These are phyloP conservation scores for Paspalum notatum DNA, from an alignment of 176 grass and related monocot genomes.

Conservation along the genomic window DNA sequence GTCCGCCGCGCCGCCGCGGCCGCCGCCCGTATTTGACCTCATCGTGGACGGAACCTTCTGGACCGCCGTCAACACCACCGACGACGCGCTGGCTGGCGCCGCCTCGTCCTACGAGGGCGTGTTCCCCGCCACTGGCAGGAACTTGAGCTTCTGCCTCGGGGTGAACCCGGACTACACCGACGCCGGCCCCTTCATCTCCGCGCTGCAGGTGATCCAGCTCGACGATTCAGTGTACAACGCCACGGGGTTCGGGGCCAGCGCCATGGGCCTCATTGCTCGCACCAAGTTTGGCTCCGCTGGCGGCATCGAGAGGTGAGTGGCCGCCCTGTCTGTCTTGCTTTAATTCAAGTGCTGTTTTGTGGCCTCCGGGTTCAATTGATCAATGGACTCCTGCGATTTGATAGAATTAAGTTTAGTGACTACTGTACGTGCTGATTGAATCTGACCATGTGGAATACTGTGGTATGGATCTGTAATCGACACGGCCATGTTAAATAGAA, in stretches of 20 bases:
- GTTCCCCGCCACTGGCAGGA: constrained; percentile 63
- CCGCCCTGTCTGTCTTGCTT: background rate
- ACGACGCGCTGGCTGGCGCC: constrained; percentile 56
- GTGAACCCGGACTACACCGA: constrained; percentile 68
- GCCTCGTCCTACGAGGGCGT: constrained; percentile 90
- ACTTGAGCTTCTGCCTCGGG: constrained; percentile 69
- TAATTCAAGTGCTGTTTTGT: background rate
- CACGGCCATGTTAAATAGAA: background rate
- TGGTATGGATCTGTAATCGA: background rate
- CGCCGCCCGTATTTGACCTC: constrained; percentile 76
- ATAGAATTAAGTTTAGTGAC: background rate
- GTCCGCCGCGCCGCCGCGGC: background rate
- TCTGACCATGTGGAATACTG: background rate
- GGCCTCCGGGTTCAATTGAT: background rate
- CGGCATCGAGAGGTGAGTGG: constrained; percentile 59
- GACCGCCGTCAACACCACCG: constrained; percentile 79
- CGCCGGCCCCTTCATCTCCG: constrained; percentile 73
- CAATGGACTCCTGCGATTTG: background rate
- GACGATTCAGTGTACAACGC: constrained; percentile 84
- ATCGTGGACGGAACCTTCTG: constrained; percentile 88
- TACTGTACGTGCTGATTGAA: background rate
- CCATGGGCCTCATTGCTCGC: constrained; percentile 86
- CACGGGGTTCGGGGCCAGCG: constrained; percentile 60
- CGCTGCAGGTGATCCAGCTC: constrained; percentile 81
- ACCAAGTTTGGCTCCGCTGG: constrained; percentile 79